Percentiles rank a stretch among this genome's conserved stretches.
Conservation (phyloP, 371 early-diverging fungal species). For the Saksenaea oblongispora region DNA sequence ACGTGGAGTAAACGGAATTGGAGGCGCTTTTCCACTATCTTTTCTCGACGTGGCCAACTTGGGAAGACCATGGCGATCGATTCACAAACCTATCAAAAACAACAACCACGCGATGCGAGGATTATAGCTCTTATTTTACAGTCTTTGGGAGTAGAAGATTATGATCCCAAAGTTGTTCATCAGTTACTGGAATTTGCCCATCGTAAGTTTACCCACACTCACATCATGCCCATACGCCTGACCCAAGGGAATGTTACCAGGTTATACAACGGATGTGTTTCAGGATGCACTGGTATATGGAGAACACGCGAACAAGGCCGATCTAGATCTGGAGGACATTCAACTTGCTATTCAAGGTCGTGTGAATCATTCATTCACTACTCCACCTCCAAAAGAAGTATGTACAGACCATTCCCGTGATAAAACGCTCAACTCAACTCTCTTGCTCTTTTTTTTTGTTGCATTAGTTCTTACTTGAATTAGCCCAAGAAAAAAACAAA, state of each 20-base stretch:
- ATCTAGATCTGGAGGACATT: conserved; percentile 90
- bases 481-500: conserved; percentile 88
- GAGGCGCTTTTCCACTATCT: neutral
- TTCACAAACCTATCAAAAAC: conserved; percentile 8
- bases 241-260: conserved; percentile 40
- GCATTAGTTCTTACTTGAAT: conserved; percentile 74
- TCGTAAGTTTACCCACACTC: conserved; percentile 44
- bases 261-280: conserved; percentile 93
- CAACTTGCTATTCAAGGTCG: conserved; percentile 92
- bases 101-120: conserved; percentile 86
- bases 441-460: neutral
- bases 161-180: conserved; percentile 95
- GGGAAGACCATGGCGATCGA: conserved; percentile 4
- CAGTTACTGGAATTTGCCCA: conserved; percentile 97
- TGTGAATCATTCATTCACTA: conserved; percentile 87
- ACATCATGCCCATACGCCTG: neutral
- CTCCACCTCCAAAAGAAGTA: conserved; percentile 90
- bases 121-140: conserved; percentile 91
- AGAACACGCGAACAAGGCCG: conserved; percentile 87
- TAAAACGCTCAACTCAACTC: too few relatives aligned
- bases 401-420: neutral
- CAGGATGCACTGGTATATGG: conserved; percentile 94
- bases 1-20: neutral
- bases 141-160: conserved; percentile 92
- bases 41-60: neutral